Conservation (phyloP, 1,284 basidiomycete genomes). For the Termitomyces sp. region DNA sequence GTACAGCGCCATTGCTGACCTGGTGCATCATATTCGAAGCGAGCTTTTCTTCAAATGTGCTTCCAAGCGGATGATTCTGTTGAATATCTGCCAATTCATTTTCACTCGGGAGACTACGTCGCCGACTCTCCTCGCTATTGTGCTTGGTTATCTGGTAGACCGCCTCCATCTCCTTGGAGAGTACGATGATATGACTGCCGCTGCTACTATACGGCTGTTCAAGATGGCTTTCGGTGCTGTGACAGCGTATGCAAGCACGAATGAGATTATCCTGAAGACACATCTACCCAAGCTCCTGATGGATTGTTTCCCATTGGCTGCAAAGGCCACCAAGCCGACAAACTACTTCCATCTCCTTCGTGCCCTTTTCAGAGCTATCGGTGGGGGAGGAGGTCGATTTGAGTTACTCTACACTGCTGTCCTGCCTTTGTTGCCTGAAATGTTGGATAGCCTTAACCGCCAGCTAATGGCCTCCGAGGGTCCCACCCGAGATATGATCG, state of each 20-base stretch:
- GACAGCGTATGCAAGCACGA: conserved; percentile 69
- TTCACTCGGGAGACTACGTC: conserved; percentile 82
- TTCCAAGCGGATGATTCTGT: conserved; percentile 73
- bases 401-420: conserved; percentile 97
- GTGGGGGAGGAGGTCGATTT: conserved; percentile 89
- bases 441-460: conserved; percentile 92
- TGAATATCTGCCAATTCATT: conserved; percentile 86
- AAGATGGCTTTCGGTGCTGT: conserved; percentile 97
- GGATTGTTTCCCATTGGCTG: conserved; percentile 93
- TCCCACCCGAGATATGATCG: conserved; percentile 82
- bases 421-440: conserved; percentile 91
- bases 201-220: conserved; percentile 86
- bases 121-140: conserved; percentile 88
- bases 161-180: conserved; percentile 83
- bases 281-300: conserved; percentile 94
- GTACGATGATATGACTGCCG: conserved; percentile 76
- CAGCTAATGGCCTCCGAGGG: conserved; percentile 83
- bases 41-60: conserved; percentile 86
- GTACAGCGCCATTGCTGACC: conserved; percentile 88
- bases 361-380: conserved; percentile 94
- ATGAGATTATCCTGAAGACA: conserved; percentile 89
- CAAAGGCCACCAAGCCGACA: conserved; percentile 85
- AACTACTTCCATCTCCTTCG: conserved; percentile 96
- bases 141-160: conserved; percentile 84
- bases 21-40: conserved; percentile 86